Percentiles rank a stretch among this genome's conserved stretches.
phyloP scores from a whole-genome alignment of 192 early-diverging fungal species.

The Linderina pennispora region DNA sequence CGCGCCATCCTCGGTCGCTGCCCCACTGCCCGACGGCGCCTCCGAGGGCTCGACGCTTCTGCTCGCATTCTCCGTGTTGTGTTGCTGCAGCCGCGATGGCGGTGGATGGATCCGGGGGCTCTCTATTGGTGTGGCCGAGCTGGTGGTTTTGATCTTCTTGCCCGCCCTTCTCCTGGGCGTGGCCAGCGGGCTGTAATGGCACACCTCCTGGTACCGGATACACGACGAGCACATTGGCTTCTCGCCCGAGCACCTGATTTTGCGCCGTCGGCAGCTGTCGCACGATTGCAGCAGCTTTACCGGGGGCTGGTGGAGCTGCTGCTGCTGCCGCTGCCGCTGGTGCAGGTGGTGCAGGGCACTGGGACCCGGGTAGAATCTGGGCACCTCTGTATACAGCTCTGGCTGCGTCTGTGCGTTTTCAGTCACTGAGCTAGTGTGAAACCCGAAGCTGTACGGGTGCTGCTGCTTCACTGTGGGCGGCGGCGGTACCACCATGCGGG shows the following conservation, averaged over 20 bases:
- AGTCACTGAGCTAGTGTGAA: too few relatives aligned
- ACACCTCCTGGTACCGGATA: constrained; percentile 34
- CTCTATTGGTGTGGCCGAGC: not conserved
- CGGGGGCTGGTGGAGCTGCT: constrained; percentile 5
- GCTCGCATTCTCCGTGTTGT: too few relatives aligned
- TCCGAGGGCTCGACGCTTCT: too few relatives aligned
- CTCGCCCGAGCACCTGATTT: constrained; percentile 45
- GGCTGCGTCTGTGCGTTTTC: too few relatives aligned
- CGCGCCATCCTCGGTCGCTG: too few relatives aligned
- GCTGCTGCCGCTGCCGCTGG: constrained; percentile 7
- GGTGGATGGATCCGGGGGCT: too few relatives aligned
- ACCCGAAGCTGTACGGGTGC: not conserved
- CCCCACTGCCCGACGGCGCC: too few relatives aligned
- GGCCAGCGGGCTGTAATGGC: constrained; percentile 48
- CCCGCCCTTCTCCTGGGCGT: constrained; percentile 33
- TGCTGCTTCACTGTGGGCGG: not conserved
- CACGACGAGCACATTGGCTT: constrained; percentile 47
- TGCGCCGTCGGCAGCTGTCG: constrained; percentile 45
- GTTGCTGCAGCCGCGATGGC: too few relatives aligned
- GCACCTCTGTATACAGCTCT: too few relatives aligned
- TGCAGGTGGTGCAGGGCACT: not conserved
- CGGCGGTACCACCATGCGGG: too few relatives aligned
- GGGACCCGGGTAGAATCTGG: too few relatives aligned
- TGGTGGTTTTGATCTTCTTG: constrained; percentile 10
- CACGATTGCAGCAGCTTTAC: constrained; percentile 46